Evolutionary conservation across 805 yeast genomes (phyloP).

Genomic region (Saccharomycopsis sp.): DNA sequence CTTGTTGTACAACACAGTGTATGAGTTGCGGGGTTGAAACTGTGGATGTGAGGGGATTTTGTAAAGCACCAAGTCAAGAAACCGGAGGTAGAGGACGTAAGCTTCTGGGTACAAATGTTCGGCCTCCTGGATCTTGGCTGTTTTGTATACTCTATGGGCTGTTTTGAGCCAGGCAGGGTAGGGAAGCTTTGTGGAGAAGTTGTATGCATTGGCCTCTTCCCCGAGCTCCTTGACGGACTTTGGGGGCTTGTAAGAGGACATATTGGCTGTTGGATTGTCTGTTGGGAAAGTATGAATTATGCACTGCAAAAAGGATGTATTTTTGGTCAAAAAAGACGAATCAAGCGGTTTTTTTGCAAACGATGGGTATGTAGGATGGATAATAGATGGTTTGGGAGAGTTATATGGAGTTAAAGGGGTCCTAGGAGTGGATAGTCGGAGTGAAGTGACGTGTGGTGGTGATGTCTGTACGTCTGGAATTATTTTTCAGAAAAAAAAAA

Average conservation of each 20-base stretch:
- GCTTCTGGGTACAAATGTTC: conserved; percentile 31
- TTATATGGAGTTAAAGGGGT: too few relatives aligned
- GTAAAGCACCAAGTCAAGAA: conserved; percentile 31
- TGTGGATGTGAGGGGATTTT: conserved; percentile 30
- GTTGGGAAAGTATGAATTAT: neutral
- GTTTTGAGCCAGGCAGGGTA: conserved; percentile 16
- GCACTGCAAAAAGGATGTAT: too few relatives aligned
- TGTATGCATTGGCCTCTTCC: conserved; percentile 11
- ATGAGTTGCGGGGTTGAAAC: conserved; percentile 19
- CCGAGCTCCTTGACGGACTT: conserved; percentile 12
- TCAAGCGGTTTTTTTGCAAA: too few relatives aligned
- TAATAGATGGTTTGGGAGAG: too few relatives aligned
- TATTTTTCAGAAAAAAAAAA: too few relatives aligned
- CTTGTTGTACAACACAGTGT: conserved; percentile 3
- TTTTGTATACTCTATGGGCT: conserved; percentile 13
- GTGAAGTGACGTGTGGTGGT: too few relatives aligned
- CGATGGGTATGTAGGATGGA: too few relatives aligned
- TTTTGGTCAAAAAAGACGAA: too few relatives aligned
- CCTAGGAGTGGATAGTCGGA: too few relatives aligned
- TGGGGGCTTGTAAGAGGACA: conserved; percentile 14
- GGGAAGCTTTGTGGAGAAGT: conserved; percentile 11
- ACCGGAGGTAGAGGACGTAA: conserved; percentile 30
- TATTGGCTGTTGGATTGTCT: neutral
- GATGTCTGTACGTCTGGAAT: too few relatives aligned
- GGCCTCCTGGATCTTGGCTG: conserved; percentile 28